phyloP scores from a whole-genome alignment of 2,329 filamentous ascomycete species.

The Tolypocladium sp. region DNA sequence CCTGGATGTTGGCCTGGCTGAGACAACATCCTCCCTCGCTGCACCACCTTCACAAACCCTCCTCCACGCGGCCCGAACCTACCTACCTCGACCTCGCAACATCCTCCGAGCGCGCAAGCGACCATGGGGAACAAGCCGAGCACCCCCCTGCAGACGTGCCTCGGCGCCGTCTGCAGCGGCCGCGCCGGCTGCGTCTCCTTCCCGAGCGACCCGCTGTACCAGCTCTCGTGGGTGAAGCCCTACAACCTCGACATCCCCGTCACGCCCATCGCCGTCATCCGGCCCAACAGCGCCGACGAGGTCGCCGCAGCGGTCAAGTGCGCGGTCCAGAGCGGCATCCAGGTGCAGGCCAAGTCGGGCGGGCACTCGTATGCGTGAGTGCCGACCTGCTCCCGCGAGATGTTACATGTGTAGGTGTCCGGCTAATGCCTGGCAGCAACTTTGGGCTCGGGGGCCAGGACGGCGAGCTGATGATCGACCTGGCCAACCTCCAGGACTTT shows the following conservation, averaged over 20 bases:
- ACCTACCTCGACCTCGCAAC: neutral
- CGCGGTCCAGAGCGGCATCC: conserved; percentile 36
- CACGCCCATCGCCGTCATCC: conserved; percentile 45
- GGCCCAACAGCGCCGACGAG: conserved; percentile 42
- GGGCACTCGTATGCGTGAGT: conserved; percentile 55
- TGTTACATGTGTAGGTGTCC: too few relatives aligned
- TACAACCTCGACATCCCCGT: conserved; percentile 44
- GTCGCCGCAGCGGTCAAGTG: conserved; percentile 50
- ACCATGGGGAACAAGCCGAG: conserved; percentile 35
- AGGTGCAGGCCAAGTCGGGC: conserved; percentile 53
- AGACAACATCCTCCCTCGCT: neutral
- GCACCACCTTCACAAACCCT: too few relatives aligned
- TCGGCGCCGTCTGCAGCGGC: conserved; percentile 35
- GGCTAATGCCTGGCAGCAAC: conserved; percentile 16
- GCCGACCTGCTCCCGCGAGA: too few relatives aligned
- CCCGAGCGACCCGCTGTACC: conserved; percentile 32
- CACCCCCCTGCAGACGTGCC: conserved; percentile 32
- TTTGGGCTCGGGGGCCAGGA: conserved; percentile 39
- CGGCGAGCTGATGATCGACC: conserved; percentile 44
- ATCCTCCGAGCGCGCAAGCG: neutral
- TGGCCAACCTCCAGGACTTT: conserved; percentile 43
- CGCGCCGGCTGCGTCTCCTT: conserved; percentile 37
- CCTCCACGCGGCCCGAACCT: neutral
- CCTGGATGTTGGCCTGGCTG: neutral
- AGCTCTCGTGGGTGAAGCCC: conserved; percentile 38